Conservation (phyloP, 2,329 filamentous ascomycete genomes). For the Seiridium unicorne region DNA sequence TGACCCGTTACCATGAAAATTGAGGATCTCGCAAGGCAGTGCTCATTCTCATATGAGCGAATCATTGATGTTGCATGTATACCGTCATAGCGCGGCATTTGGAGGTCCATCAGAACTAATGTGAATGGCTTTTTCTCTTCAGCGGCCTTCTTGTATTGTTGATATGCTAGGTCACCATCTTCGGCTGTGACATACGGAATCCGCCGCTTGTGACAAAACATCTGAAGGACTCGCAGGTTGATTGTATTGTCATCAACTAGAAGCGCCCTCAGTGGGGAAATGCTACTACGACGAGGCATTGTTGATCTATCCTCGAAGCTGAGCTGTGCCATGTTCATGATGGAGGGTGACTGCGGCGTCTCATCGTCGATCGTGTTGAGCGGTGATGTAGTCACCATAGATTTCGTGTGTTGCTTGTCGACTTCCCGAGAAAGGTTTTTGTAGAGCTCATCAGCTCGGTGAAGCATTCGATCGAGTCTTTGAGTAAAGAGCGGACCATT, state of each 20-base stretch:
- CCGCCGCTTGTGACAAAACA: constrained; percentile 7
- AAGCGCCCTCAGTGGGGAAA: constrained; percentile 2
- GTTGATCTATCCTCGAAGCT: neutral
- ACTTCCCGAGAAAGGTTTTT: neutral
- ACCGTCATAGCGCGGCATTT: constrained; percentile 9
- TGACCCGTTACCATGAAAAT: constrained; percentile 11
- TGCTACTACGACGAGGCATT: neutral
- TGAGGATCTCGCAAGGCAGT: neutral
- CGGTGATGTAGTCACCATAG: too few relatives aligned
- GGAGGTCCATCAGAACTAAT: constrained; percentile 10
- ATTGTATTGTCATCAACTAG: constrained; percentile 10
- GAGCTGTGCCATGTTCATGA: neutral
- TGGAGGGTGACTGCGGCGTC: neutral
- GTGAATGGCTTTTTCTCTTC: neutral
- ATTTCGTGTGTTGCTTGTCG: neutral
- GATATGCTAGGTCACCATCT: constrained; percentile 4
- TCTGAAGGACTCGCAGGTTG: constrained; percentile 8
- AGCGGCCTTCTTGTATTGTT: neutral
- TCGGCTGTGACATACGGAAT: constrained; percentile 8
- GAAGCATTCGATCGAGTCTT: constrained; percentile 3
- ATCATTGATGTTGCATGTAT: constrained; percentile 7
- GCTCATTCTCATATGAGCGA: constrained; percentile 4
- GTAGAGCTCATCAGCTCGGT: constrained; percentile 1
- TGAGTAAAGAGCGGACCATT: neutral
- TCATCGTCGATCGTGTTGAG: neutral